Conservation (phyloP, 805 yeast genomes). For the Suhomyces faveliae region DNA sequence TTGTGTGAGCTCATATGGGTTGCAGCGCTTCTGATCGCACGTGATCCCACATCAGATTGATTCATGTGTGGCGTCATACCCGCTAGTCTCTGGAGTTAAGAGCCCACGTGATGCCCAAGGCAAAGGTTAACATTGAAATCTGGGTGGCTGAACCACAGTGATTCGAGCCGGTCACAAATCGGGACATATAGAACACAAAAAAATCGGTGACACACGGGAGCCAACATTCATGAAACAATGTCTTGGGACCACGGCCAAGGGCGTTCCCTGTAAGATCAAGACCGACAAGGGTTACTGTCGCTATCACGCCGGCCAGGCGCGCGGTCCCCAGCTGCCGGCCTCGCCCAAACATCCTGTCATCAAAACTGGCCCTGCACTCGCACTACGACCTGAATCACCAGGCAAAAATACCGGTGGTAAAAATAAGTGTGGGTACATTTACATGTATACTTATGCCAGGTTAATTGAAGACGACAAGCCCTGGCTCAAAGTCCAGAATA, state of each 20-base stretch:
- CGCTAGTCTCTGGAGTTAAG: no score
- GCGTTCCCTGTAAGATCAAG: slow-evolving; percentile 37
- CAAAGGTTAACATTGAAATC: neutral
- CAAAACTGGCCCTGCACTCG: neutral
- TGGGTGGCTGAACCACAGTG: neutral
- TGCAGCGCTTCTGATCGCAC: neutral
- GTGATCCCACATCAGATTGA: neutral
- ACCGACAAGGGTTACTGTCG: slow-evolving; percentile 30
- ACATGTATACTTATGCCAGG: slow-evolving; percentile 48
- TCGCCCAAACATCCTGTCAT: neutral
- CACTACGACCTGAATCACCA: neutral
- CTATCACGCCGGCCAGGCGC: slow-evolving; percentile 23
- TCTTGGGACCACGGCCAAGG: slow-evolving; percentile 41
- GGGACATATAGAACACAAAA: neutral
- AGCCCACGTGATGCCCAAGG: no score
- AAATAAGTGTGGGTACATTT: slow-evolving; percentile 42
- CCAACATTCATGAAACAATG: slow-evolving; percentile 26
- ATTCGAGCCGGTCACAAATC: neutral
- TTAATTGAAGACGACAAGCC: slow-evolving; percentile 31
- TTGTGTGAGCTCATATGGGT: neutral
- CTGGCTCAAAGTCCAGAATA: slow-evolving; percentile 40
- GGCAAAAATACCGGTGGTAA: neutral
- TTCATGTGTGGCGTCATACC: neutral
- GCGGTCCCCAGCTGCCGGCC: neutral
- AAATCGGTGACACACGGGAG: neutral